Conservation (phyloP, 345 rosid species). For the Arabidopsis thaliana region DNA sequence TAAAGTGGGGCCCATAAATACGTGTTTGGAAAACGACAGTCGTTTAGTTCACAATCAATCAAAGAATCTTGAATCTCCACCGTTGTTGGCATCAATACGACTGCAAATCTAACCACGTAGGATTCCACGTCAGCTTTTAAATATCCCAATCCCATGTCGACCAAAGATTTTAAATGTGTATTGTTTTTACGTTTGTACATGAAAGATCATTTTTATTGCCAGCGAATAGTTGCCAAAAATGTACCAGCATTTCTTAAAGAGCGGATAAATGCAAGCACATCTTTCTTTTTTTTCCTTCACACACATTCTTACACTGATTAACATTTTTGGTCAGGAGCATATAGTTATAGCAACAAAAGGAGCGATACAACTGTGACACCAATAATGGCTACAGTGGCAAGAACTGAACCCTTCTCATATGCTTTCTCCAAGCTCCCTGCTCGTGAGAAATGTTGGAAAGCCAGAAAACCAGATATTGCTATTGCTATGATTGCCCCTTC, state of each 20-base stretch:
- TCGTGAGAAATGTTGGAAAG: constrained; percentile 83
- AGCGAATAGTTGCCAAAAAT: constrained; percentile 21
- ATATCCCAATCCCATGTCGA: neutral
- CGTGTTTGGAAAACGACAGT: neutral
- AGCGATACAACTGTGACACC: constrained; percentile 56
- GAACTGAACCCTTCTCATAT: constrained; percentile 74
- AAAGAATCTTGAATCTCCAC: constrained; percentile 43
- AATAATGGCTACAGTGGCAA: constrained; percentile 70
- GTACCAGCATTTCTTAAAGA: constrained; percentile 5
- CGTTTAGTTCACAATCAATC: neutral
- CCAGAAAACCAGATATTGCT: constrained; percentile 67
- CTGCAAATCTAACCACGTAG: constrained; percentile 20
- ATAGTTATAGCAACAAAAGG: constrained; percentile 40
- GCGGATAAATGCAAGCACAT: constrained; percentile 1
- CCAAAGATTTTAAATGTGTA: too few relatives aligned
- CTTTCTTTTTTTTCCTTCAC: constrained; percentile 7
- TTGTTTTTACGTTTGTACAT: too few relatives aligned
- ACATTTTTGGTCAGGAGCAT: constrained; percentile 30
- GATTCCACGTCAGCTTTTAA: constrained; percentile 34
- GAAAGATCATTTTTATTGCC: neutral
- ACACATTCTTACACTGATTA: constrained; percentile 33
- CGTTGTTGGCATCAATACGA: constrained; percentile 16
- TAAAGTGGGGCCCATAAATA: neutral
- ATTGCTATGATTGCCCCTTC: constrained; percentile 66
- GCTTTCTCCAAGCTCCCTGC: constrained; percentile 66